These are phyloP conservation scores for Paecilomyces dactylethromorphus DNA, from an alignment of 2,329 filamentous ascomycete genomes.

Conservation along the genomic window DNA sequence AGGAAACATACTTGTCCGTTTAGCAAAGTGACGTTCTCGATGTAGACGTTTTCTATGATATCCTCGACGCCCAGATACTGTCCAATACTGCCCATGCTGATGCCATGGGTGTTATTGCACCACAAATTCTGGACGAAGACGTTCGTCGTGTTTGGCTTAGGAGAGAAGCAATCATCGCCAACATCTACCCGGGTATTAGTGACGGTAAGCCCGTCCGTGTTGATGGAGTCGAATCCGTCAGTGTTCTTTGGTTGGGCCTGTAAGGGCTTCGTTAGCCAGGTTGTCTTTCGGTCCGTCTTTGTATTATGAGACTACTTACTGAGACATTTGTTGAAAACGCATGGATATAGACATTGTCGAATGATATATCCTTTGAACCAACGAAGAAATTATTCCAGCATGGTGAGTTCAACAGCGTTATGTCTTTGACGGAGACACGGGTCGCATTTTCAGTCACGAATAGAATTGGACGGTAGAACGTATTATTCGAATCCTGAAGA, in stretches of 20 bases:
- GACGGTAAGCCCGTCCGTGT: neutral
- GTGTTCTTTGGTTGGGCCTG: neutral
- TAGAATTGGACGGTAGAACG: neutral
- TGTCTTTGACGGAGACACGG: neutral
- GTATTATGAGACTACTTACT: neutral
- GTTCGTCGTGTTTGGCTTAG: constrained; percentile 67
- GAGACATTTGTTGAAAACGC: constrained; percentile 28
- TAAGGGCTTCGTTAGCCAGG: neutral
- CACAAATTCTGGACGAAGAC: constrained; percentile 56
- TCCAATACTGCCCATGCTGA: constrained; percentile 64
- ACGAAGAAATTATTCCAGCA: constrained; percentile 61
- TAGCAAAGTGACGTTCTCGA: constrained; percentile 54
- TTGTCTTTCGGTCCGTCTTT: too few relatives aligned
- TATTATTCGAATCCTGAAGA: neutral
- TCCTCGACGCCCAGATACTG: constrained; percentile 60
- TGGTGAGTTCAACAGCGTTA: constrained; percentile 49
- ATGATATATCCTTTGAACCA: constrained; percentile 59
- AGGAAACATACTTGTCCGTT: constrained; percentile 39
- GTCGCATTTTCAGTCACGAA: neutral
- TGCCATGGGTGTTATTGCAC: constrained; percentile 61
- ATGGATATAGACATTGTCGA: constrained; percentile 56
- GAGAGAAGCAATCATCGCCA: constrained; percentile 57
- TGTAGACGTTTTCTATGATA: constrained; percentile 62
- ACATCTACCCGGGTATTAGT: constrained; percentile 4
- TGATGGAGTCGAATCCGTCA: neutral